A percentile compares a stretch with the other conserved stretches of the same genome.
phyloP scores from a whole-genome alignment of 805 yeast species.

The Debaryomyces prosopidis region DNA sequence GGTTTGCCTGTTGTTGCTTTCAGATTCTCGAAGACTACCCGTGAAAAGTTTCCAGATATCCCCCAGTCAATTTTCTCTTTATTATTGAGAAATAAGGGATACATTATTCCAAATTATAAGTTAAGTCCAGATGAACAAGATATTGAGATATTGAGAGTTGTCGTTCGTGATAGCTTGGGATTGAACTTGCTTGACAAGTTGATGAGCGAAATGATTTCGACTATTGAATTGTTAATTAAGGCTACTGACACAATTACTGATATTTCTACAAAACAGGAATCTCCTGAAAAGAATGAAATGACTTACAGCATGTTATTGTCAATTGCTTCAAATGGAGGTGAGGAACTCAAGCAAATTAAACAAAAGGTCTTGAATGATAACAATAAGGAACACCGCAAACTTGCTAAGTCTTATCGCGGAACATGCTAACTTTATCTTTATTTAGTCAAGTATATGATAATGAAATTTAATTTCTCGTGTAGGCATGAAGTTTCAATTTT shows the following conservation, averaged over 20 bases:
- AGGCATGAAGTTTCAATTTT: neutral
- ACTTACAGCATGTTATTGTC: constrained; percentile 52
- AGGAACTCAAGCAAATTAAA: constrained; percentile 29
- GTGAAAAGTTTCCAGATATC: constrained; percentile 66
- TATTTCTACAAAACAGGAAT: constrained; percentile 12
- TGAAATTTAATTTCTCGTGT: neutral
- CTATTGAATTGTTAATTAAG: constrained; percentile 52
- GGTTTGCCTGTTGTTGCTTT: constrained; percentile 93
- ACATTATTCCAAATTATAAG: constrained; percentile 88
- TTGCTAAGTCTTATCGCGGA: constrained; percentile 36
- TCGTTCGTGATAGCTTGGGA: constrained; percentile 70
- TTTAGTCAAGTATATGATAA: neutral
- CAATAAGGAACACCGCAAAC: constrained; percentile 20
- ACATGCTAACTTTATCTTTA: constrained; percentile 23
- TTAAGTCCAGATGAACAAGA: constrained; percentile 62
- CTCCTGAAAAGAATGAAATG: constrained; percentile 29
- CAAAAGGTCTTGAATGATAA: constrained; percentile 18
- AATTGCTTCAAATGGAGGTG: constrained; percentile 58
- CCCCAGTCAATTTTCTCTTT: constrained; percentile 79
- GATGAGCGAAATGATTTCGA: constrained; percentile 58
- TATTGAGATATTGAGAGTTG: constrained; percentile 79
- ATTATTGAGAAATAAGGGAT: constrained; percentile 74
- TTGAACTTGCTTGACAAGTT: constrained; percentile 60
- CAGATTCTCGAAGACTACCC: constrained; percentile 62
- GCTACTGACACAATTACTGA: constrained; percentile 45